Conservation (phyloP, 192 early-diverging fungal species). For the Dimargaris xerosporica region DNA sequence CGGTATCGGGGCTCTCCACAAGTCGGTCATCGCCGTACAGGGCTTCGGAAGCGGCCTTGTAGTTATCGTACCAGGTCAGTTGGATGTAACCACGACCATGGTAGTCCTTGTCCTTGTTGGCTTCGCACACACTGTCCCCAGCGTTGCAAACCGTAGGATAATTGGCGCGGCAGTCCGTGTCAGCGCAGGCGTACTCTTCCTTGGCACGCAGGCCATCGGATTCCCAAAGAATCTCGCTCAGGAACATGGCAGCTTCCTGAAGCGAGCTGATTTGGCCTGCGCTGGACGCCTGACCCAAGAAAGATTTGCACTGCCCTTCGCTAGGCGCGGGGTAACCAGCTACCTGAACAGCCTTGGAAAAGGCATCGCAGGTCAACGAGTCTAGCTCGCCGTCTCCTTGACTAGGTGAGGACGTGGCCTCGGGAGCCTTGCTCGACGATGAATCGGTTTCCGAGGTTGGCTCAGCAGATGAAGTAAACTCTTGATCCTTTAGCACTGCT, state of each 20-base stretch:
- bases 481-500: no score
- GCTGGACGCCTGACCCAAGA: background rate
- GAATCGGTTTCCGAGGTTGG: no score
- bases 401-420: no score
- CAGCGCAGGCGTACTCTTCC: background rate
- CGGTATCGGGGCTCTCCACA: constrained; percentile 17
- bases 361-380: constrained; percentile 25
- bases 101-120: no score
- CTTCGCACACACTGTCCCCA: no score
- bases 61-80: constrained; percentile 31
- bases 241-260: constrained; percentile 4
- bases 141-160: constrained; percentile 14
- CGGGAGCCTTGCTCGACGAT: no score
- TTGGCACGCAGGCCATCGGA: background rate
- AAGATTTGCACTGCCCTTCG: background rate
- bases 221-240: background rate
- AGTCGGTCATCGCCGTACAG: constrained; percentile 25
- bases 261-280: background rate
- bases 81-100: constrained; percentile 36
- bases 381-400: constrained; percentile 15
- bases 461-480: no score
- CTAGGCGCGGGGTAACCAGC: background rate
- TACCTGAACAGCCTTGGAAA: constrained; percentile 21
- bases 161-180: background rate
- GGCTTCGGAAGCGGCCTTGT: constrained; percentile 23